Conservation (phyloP, 306 rosid species). For the Datisca glomerata region DNA sequence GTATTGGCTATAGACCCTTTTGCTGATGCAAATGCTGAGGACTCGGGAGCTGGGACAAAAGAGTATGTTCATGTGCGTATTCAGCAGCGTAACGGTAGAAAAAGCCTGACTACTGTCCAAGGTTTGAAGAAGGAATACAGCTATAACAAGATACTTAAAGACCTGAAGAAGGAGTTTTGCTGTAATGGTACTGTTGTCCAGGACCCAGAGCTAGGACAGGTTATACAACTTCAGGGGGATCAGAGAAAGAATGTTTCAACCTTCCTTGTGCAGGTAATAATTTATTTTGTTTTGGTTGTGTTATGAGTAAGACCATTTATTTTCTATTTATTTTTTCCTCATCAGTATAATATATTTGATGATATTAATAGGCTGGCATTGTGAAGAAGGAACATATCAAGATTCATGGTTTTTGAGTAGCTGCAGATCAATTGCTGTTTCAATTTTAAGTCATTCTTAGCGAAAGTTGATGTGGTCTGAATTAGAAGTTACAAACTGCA, state of each 20-base stretch:
- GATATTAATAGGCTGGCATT: constrained; percentile 28
- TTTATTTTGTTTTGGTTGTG: background rate
- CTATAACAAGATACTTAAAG: constrained; percentile 38
- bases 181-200: constrained; percentile 42
- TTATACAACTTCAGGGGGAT: constrained; percentile 42
- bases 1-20: constrained; percentile 47
- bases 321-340: background rate
- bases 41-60: constrained; percentile 38
- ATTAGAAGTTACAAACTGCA: background rate
- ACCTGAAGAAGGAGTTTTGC: too few relatives aligned
- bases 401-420: constrained; percentile 35
- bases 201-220: constrained; percentile 47
- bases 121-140: constrained; percentile 43
- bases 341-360: too few relatives aligned
- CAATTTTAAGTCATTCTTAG: too few relatives aligned
- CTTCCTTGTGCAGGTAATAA: constrained; percentile 33
- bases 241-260: constrained; percentile 37
- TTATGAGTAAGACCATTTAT: background rate
- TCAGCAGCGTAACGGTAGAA: constrained; percentile 39
- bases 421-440: constrained; percentile 1
- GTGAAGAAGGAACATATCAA: constrained; percentile 40
- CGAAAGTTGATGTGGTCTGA: background rate
- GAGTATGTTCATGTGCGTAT: constrained; percentile 36
- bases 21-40: constrained; percentile 48
- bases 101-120: constrained; percentile 36